A percentile compares a stretch with the other conserved stretches of the same genome.
Conservation (phyloP, 768 basidiomycete genomes). For the Dictyophora rubrovolvata region DNA sequence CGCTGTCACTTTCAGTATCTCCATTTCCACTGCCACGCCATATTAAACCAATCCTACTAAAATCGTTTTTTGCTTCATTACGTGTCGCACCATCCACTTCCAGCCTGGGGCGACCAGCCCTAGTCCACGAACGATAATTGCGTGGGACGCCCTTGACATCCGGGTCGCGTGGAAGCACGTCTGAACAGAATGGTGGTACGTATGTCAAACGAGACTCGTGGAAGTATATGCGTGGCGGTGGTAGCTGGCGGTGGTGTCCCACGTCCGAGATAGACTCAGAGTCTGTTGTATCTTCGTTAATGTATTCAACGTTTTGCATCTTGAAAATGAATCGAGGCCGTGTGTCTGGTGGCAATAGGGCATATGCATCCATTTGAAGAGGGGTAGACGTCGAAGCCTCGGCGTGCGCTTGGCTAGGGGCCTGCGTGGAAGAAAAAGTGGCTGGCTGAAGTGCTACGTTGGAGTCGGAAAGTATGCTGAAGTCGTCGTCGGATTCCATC, state of each 20-base stretch:
- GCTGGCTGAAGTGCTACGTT: neutral
- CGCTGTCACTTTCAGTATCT: neutral
- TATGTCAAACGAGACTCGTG: neutral
- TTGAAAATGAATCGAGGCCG: slow-evolving; percentile 2
- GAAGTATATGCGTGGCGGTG: slow-evolving; percentile 9
- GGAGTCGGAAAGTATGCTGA: neutral
- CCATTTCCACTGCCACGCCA: neutral
- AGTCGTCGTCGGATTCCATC: neutral
- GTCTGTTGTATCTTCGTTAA: neutral
- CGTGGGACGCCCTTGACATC: slow-evolving; percentile 1
- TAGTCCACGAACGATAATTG: slow-evolving; percentile 6
- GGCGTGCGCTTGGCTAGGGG: neutral
- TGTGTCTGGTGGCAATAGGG: neutral
- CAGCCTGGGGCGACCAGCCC: slow-evolving; percentile 5
- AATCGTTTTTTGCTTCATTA: slow-evolving; percentile 1
- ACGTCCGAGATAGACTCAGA: neutral
- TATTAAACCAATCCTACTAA: neutral
- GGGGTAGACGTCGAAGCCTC: neutral
- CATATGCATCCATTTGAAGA: neutral
- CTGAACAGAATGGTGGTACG: neutral
- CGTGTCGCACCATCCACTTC: slow-evolving; percentile 5
- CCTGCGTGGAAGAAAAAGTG: neutral
- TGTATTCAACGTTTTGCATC: neutral
- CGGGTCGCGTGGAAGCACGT: neutral
- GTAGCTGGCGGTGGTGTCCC: neutral